Conservation (phyloP, 2,329 filamentous ascomycete genomes). For the Microcera coccophila region DNA sequence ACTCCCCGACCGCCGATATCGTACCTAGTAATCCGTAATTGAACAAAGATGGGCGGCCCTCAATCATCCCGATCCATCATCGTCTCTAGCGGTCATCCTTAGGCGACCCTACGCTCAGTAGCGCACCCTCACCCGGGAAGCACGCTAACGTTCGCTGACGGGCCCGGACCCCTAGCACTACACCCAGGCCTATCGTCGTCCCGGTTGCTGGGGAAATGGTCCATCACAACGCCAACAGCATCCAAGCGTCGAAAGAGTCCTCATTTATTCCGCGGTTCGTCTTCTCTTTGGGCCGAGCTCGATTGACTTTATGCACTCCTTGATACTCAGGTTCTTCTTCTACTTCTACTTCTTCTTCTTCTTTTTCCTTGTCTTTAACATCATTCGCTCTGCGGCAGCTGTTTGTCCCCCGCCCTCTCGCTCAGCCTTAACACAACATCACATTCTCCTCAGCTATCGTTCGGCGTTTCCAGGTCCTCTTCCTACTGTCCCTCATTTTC, state of each 20-base stretch:
- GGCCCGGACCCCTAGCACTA: no score
- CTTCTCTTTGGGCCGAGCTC: conserved; percentile 12
- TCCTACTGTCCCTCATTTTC: conserved; percentile 3
- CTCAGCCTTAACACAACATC: conserved; percentile 3
- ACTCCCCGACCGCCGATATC: neutral
- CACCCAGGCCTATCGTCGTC: conserved; percentile 1
- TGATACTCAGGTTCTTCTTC: conserved; percentile 14
- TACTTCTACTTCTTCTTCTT: conserved; percentile 13
- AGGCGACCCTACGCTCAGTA: no score
- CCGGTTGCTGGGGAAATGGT: conserved; percentile 2
- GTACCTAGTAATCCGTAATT: no score
- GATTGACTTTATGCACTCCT: conserved; percentile 13
- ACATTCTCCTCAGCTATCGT: no score
- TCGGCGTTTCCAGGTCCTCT: conserved; percentile 13
- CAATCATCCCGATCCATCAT: no score
- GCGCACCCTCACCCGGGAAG: no score
- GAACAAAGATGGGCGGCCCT: neutral
- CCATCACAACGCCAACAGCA: neutral
- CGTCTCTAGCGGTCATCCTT: no score
- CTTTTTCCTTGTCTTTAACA: conserved; percentile 10
- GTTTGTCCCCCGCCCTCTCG: conserved; percentile 5
- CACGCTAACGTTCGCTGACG: no score
- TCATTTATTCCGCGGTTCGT: conserved; percentile 1
- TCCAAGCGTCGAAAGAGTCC: neutral
- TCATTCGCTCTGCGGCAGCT: conserved; percentile 6